A percentile compares a stretch with the other conserved stretches of the same genome.
Conservation (phyloP, 2,329 filamentous ascomycete genomes). For the Ascochyta koolunga region DNA sequence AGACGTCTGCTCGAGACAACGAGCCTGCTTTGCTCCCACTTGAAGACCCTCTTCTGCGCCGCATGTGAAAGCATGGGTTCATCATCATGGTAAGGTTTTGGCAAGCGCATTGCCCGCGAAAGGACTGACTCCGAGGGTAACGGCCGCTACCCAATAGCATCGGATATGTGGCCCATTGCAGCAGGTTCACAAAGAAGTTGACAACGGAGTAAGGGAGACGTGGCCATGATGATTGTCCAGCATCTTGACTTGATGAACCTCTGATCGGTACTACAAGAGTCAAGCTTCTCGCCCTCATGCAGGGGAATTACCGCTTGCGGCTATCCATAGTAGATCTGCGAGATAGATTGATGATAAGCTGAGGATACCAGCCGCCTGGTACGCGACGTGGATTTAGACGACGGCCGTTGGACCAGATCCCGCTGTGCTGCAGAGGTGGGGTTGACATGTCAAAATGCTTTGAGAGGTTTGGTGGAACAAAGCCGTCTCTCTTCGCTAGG, state of each 20-base stretch:
- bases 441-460: conserved; percentile 15
- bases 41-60: neutral
- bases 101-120: neutral
- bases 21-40: neutral
- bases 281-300: conserved; percentile 13
- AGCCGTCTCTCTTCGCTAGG: conserved; percentile 8
- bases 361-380: conserved; percentile 32
- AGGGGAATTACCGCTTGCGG: conserved; percentile 11
- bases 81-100: conserved; percentile 6
- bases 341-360: conserved; percentile 14
- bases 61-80: conserved; percentile 13
- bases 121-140: conserved; percentile 1
- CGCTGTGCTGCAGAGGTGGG: conserved; percentile 19
- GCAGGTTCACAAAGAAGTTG: neutral
- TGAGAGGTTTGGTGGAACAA: conserved; percentile 5
- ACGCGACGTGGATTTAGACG: conserved; percentile 26
- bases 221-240: neutral
- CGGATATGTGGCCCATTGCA: conserved; percentile 8
- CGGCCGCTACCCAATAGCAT: conserved; percentile 4
- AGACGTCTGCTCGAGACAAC: neutral
- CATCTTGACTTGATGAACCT: neutral
- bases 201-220: neutral
- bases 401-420: conserved; percentile 25
- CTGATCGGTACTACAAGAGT: neutral
- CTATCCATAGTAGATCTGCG: conserved; percentile 14